A percentile compares a stretch with the other conserved stretches of the same genome.
These are phyloP conservation scores for Cudoniella acicularis DNA, from an alignment of 495 filamentous ascomycete species.

Conservation along the genomic window DNA sequence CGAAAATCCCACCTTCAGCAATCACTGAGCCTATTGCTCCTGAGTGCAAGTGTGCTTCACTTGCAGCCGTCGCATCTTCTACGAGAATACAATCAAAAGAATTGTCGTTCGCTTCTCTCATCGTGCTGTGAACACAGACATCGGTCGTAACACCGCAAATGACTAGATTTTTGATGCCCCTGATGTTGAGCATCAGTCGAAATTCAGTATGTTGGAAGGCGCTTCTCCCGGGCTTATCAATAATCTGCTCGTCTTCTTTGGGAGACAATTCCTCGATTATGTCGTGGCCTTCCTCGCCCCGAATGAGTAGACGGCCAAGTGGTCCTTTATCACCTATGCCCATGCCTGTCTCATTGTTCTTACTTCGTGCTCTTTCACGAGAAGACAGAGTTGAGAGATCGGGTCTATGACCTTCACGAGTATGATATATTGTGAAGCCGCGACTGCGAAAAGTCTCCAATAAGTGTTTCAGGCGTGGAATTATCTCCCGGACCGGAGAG, in stretches of 20 bases:
- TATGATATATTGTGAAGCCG: slow-evolving; percentile 62
- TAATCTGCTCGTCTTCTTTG: slow-evolving; percentile 51
- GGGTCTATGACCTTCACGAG: slow-evolving; percentile 63
- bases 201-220: slow-evolving; percentile 66
- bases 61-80: slow-evolving; percentile 18
- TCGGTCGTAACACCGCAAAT: slow-evolving; percentile 67
- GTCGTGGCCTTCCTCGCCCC: slow-evolving; percentile 61
- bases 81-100: slow-evolving; percentile 23
- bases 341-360: slow-evolving; percentile 46
- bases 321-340: slow-evolving; percentile 60
- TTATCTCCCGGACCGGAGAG: slow-evolving; percentile 45
- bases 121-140: slow-evolving; percentile 62
- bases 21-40: slow-evolving; percentile 17
- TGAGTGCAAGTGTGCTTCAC: slow-evolving; percentile 8
- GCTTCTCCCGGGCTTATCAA: slow-evolving; percentile 66
- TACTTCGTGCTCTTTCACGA: slow-evolving; percentile 52
- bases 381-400: slow-evolving; percentile 56
- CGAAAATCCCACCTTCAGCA: slow-evolving; percentile 26
- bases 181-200: slow-evolving; percentile 54
- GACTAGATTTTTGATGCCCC: slow-evolving; percentile 58
- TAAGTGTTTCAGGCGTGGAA: slow-evolving; percentile 50
- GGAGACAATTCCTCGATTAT: slow-evolving; percentile 58
- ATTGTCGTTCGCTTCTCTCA: slow-evolving; percentile 64
- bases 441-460: slow-evolving; percentile 54
- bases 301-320: slow-evolving; percentile 59